A percentile compares a stretch with the other conserved stretches of the same genome.
Conservation (phyloP, 306 rosid species). For the Vigna angularis region DNA sequence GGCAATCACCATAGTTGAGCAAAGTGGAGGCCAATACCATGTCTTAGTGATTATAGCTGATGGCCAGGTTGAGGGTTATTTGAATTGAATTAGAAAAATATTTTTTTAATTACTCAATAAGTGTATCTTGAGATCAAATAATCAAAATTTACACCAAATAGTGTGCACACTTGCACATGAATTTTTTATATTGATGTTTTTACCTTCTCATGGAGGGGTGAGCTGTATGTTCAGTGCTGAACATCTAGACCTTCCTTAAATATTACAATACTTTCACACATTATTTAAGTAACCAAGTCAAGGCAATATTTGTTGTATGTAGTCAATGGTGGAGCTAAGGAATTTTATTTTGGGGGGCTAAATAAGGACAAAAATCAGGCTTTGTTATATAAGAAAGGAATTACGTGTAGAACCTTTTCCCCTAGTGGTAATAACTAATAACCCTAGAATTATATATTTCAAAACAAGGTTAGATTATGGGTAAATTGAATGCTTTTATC, state of each 20-base stretch:
- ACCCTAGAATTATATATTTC: constrained; percentile 7
- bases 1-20: constrained; percentile 95
- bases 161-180: constrained; percentile 16
- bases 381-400: not conserved
- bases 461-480: not conserved
- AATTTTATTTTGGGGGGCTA: not conserved
- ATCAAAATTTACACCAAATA: constrained; percentile 13
- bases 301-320: constrained; percentile 12
- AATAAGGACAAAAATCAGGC: not conserved
- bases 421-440: constrained; percentile 7
- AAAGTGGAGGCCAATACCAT: constrained; percentile 95
- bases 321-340: not conserved
- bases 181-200: constrained; percentile 1
- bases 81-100: constrained; percentile 7
- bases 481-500: not conserved
- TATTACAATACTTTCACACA: not conserved
- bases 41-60: constrained; percentile 91
- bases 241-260: constrained; percentile 15
- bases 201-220: not conserved
- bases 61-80: constrained; percentile 73
- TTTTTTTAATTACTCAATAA: not conserved
- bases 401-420: not conserved
- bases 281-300: constrained; percentile 14
- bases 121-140: constrained; percentile 2
- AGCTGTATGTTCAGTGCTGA: constrained; percentile 3